Base-by-base conservation (phyloP, 108 stramenopile species). In the Skeletonema marinoi region DNA sequence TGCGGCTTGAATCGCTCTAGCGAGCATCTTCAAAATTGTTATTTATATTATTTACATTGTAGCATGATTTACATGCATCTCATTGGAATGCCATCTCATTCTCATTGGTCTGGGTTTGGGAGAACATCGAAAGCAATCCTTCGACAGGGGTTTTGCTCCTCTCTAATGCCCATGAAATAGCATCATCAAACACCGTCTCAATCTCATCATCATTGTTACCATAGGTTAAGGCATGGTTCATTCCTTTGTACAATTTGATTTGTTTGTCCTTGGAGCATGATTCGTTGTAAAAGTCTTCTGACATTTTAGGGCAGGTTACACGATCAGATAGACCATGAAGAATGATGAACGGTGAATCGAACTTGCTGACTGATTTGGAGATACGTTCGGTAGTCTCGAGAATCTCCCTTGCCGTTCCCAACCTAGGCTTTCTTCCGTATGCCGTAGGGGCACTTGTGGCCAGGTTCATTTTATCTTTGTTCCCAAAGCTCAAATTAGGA, bases 351-450 rank as follows among this genome's bases (percentile, higher is more conserved):
- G 88, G 88, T 17, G 84, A 75, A 63, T 87, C 75, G 70, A 92
- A 92, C 19, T 69, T 33, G 17, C 36, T n/a, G 19, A 89, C 51
- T 35, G 74, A 80, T 1, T 38, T 39, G 16, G 84, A 84, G 38
- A 92, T 89, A 9, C 73, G 70, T 38, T 80, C 78, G 1, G 88
- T 88, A 6, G 76, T 70, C 59, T 87, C 80, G 41, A 92, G 66
- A 8, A 89, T 60, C 64, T 92, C 91, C 11, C 91, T 80, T 6
- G 89, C 88, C 16, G 89, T 89, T 38, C 85, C 86, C 60, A 92
- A 66, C 10, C 91, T 75, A 11, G 91, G 88, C 60, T 89, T 88
- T 36, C 91, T 65, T n/a, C 78, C 86, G 77, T 67, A 89, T 12
- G 46, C 14, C 16, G 75, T 69, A 7, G 87, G 87, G 16, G 36